Base-by-base conservation (phyloP, 352 stramenopile genomes). In the Phytophthora agathidicida region DNA sequence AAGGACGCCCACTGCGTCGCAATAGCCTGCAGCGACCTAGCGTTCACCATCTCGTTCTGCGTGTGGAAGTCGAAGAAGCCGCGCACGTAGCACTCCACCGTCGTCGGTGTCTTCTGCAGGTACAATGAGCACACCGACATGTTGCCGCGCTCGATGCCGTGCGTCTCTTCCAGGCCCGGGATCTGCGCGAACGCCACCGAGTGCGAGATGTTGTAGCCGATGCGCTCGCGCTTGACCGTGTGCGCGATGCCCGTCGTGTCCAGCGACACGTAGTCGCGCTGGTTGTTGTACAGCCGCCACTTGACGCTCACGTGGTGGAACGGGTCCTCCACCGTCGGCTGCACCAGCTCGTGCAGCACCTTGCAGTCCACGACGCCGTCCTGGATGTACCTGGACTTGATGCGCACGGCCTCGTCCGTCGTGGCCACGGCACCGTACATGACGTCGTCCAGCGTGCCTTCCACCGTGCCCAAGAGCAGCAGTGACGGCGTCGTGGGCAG, bases 211-310 rank as follows among this genome's bases (percentile, higher is more conserved):
- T 58, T 65, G 47, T 73, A 80, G 20, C 58, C 58, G 24, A 77
- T 60, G 20, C 56, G 57, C n/a, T 65, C 53, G 14, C 41, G 36
- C 3, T 55, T 44, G n/a, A 51, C 17, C 7, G 43, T 66, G 39
- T 60, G 55, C 1, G 60, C 31, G 30, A 71, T 45, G 32, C 71
- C 63, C 4, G 61, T 53, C 13, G 59, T 60, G 39, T 80, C 59
- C 8, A 80, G 42, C 17, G 64, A 68, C 33, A 77, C 71, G 38
- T 71, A 80, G 57, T 80, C 71, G 1, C 71, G 67, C 13, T 54
- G 36, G n/a, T 58, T 63, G 5, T 63, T 54, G 42, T 71, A 60
- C 14, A 69, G 49, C 3, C 71, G 33, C 69, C 69, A 78, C 37
- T 78, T 70, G 31, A 78, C 46, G 35, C 68, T 67, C 23, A 59